A percentile compares a stretch with the other conserved stretches of the same genome.
phyloP scores from a whole-genome alignment of 2,329 filamentous ascomycete species.

The Akanthomyces muscarius region DNA sequence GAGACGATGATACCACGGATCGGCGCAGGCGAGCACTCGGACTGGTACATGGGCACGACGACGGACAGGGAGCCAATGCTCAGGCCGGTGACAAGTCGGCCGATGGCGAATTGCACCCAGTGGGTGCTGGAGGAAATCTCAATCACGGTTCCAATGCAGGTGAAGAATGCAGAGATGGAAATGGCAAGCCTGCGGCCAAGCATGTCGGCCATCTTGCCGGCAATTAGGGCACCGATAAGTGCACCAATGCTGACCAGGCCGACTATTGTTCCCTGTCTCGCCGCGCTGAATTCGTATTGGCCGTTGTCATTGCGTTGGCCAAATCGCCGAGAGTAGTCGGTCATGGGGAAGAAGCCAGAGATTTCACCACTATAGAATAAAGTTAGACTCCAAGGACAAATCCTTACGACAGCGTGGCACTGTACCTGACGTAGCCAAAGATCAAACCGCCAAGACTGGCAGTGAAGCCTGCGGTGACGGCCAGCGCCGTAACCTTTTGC shows the following conservation, averaged over 20 bases:
- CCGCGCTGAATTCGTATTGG: slow-evolving; percentile 49
- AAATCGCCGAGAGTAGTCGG: slow-evolving; percentile 53
- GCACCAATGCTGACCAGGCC: slow-evolving; percentile 59
- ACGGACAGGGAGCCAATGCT: slow-evolving; percentile 63
- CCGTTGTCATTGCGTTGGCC: slow-evolving; percentile 39
- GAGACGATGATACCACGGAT: slow-evolving; percentile 61
- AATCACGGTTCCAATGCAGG: slow-evolving; percentile 60
- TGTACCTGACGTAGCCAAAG: slow-evolving; percentile 54
- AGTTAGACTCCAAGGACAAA: background rate
- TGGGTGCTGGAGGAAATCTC: slow-evolving; percentile 52
- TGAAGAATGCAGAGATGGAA: slow-evolving; percentile 58
- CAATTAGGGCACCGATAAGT: slow-evolving; percentile 52
- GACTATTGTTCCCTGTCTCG: slow-evolving; percentile 59
- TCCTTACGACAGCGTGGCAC: background rate
- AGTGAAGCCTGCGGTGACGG: slow-evolving; percentile 46
- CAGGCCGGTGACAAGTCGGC: slow-evolving; percentile 61
- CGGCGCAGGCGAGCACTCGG: slow-evolving; percentile 60
- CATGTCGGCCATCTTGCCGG: slow-evolving; percentile 58
- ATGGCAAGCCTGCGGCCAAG: slow-evolving; percentile 61
- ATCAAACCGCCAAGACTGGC: slow-evolving; percentile 55
- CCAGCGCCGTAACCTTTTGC: slow-evolving; percentile 36
- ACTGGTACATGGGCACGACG: slow-evolving; percentile 65
- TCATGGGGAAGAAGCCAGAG: slow-evolving; percentile 58
- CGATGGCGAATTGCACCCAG: slow-evolving; percentile 64
- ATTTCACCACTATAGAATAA: slow-evolving; percentile 48